A percentile compares a stretch with the other conserved stretches of the same genome.
Evolutionary conservation across 495 filamentous ascomycete genomes (phyloP).

Genomic region (Neurospora sp.): DNA sequence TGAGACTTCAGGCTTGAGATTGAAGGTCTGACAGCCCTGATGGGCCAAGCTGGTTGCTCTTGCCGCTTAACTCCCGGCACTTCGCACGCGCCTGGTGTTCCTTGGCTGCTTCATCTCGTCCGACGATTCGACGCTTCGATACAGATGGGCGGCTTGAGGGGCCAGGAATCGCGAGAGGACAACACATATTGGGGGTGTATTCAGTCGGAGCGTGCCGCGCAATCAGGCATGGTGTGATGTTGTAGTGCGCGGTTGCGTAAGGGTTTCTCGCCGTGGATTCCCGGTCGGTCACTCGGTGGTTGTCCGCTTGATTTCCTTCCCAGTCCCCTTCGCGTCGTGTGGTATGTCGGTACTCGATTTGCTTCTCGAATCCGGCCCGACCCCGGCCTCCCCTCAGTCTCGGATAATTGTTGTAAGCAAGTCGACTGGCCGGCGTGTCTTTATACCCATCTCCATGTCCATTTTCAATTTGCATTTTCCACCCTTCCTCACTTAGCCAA

Average conservation of each 20-base stretch:
- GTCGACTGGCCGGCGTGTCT: neutral
- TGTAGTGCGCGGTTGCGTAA: neutral
- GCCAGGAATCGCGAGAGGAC: neutral
- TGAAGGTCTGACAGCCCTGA: neutral
- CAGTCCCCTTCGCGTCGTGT: neutral
- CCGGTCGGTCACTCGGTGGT: neutral
- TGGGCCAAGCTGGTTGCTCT: neutral
- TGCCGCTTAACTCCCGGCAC: neutral
- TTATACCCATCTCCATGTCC: neutral
- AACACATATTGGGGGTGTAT: neutral
- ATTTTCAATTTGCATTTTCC: neutral
- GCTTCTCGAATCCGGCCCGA: neutral
- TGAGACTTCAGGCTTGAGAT: neutral
- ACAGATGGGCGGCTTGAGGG: neutral
- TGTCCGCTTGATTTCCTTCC: neutral
- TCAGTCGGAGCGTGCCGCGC: neutral
- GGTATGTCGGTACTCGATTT: neutral
- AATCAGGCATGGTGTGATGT: neutral
- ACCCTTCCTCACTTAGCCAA: slow-evolving; percentile 51
- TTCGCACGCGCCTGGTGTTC: neutral
- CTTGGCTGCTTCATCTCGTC: neutral
- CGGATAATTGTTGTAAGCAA: neutral
- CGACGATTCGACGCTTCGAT: neutral
- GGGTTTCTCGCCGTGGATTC: neutral
- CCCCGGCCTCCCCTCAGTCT: neutral